Base-by-base conservation (phyloP, 2,329 filamentous ascomycete species). In the Aspergillus clavatus region DNA sequence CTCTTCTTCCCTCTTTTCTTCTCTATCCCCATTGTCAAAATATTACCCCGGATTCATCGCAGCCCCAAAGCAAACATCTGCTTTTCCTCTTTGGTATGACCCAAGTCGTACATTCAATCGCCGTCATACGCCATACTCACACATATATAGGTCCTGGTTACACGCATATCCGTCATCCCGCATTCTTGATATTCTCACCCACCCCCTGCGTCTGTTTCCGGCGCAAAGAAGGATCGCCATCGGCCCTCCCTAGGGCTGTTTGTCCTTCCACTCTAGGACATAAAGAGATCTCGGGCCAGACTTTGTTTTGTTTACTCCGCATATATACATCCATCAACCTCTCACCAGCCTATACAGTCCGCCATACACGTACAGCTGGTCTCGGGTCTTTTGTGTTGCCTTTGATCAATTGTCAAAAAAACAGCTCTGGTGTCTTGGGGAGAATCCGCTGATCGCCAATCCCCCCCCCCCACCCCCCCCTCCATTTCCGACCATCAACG, bases 11-110 rank as follows among this genome's bases (percentile, higher is more conserved):
- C 33, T 42, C 38, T 38, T 37, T 19, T 42, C 11, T 35, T 19
- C 7, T 37, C 24, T 44, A n/a, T n/a, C n/a, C n/a, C n/a, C n/a
- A n/a, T n/a, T n/a, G n/a, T n/a, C n/a, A n/a, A n/a, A n/a, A n/a
- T n/a, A n/a, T 29, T 49, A 51, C 49, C 49, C 46, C 49, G 41
- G 46, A 51, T 42, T 46, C 45, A 45, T 40, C 18, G n/a, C n/a
- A n/a, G n/a, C n/a, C n/a, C n/a, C n/a, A n/a, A 41, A 42, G 37
- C 45, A 40, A 38, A 40, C 29, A 33, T 42, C 21, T 29, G 19
- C 18, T 19, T 31, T 31, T 23, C 14, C 27, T 21, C 7, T 42
- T 28, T 35, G 40, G 41, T 36, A 31, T 43, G 8, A 27, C 11
- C 18, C 21, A 33, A 33, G 29, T 33, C 29, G 29, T 18, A 33